Percentiles rank a stretch among this genome's conserved stretches.
Conservation (phyloP, 371 early-diverging fungal species). For the Mortierella sp. region DNA sequence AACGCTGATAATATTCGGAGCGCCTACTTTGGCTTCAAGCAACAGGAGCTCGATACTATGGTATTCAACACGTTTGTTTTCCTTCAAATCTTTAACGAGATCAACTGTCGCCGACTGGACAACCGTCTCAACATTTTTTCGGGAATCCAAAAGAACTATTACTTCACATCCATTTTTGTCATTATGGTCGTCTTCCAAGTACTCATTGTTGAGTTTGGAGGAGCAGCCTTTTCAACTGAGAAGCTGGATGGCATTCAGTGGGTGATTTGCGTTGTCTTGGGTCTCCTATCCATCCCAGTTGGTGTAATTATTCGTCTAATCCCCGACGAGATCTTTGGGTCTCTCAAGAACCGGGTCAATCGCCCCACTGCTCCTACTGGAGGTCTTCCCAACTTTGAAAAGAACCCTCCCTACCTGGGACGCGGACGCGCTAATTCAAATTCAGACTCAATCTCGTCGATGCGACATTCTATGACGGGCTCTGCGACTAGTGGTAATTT, state of each 20-base stretch:
- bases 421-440: slow-evolving; percentile 48
- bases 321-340: slow-evolving; percentile 63
- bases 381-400: slow-evolving; percentile 33
- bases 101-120: slow-evolving; percentile 80
- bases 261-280: slow-evolving; percentile 76
- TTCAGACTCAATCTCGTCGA: slow-evolving; percentile 50
- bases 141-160: slow-evolving; percentile 65
- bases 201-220: slow-evolving; percentile 75
- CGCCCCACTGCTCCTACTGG: not conserved
- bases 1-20: not conserved
- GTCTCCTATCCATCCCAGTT: slow-evolving; percentile 76
- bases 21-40: slow-evolving; percentile 28
- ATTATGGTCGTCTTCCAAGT: slow-evolving; percentile 70
- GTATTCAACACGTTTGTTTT: slow-evolving; percentile 87
- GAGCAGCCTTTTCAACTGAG: slow-evolving; percentile 71
- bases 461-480: slow-evolving; percentile 49
- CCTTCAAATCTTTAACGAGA: slow-evolving; percentile 82
- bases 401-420: slow-evolving; percentile 36
- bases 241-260: slow-evolving; percentile 72
- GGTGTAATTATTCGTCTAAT: slow-evolving; percentile 78
- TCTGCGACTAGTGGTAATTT: slow-evolving; percentile 21
- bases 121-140: slow-evolving; percentile 74
- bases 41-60: slow-evolving; percentile 64
- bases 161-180: slow-evolving; percentile 72
- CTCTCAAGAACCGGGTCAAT: slow-evolving; percentile 35